Conservation (phyloP, 768 basidiomycete species). For the Tricholoma furcatifolium region DNA sequence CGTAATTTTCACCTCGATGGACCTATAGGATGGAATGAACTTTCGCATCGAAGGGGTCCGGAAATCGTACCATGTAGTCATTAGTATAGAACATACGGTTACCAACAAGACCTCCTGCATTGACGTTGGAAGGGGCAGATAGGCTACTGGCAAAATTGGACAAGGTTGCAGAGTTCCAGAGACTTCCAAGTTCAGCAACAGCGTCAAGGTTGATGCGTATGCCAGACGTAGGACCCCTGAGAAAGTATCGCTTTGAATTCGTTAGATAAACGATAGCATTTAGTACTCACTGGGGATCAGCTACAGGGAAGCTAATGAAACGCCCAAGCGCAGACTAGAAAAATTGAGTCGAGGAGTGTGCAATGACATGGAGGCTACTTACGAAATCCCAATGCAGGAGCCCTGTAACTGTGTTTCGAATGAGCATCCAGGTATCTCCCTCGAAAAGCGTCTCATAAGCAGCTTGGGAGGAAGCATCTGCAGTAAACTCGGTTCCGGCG, state of each 20-base stretch:
- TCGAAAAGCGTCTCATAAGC: conserved; percentile 40
- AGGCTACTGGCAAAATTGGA: conserved; percentile 38
- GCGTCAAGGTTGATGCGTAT: conserved; percentile 56
- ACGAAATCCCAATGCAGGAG: conserved; percentile 75
- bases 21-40: conserved; percentile 37
- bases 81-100: conserved; percentile 66
- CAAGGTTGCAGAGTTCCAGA: conserved; percentile 26
- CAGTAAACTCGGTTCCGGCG: conserved; percentile 57
- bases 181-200: conserved; percentile 15
- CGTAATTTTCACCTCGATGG: conserved; percentile 57
- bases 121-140: conserved; percentile 41
- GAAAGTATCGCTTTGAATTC: neutral
- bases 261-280: conserved; percentile 27
- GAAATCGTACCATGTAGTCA: conserved; percentile 62
- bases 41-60: neutral
- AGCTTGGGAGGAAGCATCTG: conserved; percentile 35
- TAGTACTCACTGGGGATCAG: conserved; percentile 42
- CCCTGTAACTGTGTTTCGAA: conserved; percentile 51
- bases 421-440: conserved; percentile 65
- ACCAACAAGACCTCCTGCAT: conserved; percentile 51
- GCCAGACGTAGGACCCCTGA: conserved; percentile 50
- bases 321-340: conserved; percentile 47
- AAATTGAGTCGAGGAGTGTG: conserved; percentile 13
- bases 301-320: conserved; percentile 66
- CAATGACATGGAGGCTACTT: conserved; percentile 23